phyloP scores from a whole-genome alignment of 371 early-diverging fungal species.

The Caulochytrium protostelioides region DNA sequence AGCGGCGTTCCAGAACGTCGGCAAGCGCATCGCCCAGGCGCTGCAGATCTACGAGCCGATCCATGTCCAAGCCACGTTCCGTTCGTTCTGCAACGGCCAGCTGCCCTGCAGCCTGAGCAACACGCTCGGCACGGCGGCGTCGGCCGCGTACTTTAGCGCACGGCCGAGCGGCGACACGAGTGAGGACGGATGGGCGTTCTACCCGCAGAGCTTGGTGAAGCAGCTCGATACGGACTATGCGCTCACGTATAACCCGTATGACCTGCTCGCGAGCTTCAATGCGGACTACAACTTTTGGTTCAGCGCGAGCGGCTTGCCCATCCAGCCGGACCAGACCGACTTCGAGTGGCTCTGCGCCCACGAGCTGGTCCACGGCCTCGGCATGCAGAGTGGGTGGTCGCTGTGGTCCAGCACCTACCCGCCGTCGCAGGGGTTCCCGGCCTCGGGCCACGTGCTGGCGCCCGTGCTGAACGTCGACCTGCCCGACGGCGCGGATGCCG shows the following conservation, averaged over 20 bases:
- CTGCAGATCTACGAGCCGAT: slow-evolving; percentile 2
- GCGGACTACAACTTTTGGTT: slow-evolving; percentile 28
- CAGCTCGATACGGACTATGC: slow-evolving; percentile 15
- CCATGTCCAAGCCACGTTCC: slow-evolving; percentile 6
- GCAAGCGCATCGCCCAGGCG: slow-evolving; percentile 1
- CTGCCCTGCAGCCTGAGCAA: slow-evolving; percentile 14
- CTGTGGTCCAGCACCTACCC: no score
- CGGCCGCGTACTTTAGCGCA: slow-evolving; percentile 17
- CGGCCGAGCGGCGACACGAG: slow-evolving; percentile 22
- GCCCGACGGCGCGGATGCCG: no score
- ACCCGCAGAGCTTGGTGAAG: slow-evolving; percentile 42
- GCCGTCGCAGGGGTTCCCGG: no score
- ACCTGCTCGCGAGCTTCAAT: slow-evolving; percentile 41
- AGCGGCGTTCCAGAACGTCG: not conserved
- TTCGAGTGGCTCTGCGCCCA: slow-evolving; percentile 34
- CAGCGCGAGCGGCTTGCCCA: slow-evolving; percentile 7
- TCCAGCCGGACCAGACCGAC: slow-evolving; percentile 22
- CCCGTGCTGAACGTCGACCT: no score
- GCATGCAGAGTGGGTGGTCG: slow-evolving; percentile 31
- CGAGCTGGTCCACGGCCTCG: slow-evolving; percentile 41
- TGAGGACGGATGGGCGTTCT: slow-evolving; percentile 23
- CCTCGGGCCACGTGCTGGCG: no score
- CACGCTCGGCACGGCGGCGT: slow-evolving; percentile 11
- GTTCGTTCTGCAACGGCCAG: slow-evolving; percentile 4
- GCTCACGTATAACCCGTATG: slow-evolving; percentile 13